Evolutionary conservation across 345 rosid species (phyloP), one percentile per base, ranked within the genome.

Genomic region (Aurinia saxatilis): DNA sequence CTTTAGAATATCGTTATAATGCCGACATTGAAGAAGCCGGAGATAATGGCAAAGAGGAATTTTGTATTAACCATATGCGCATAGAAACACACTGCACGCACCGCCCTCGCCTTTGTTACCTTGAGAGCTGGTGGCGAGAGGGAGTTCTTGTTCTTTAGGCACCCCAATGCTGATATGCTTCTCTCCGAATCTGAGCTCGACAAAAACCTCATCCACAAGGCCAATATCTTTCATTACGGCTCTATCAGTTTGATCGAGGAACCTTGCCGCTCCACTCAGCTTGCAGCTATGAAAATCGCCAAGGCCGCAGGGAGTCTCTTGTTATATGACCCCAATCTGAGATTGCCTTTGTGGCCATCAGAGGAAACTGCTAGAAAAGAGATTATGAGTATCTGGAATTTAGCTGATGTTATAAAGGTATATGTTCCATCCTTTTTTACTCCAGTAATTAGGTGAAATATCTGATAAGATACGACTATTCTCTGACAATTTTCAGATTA

Each of bases 81-180:
- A n/a, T n/a, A n/a, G n/a, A n/a, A n/a, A n/a, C 70, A 76, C 38
- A 66, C 50, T 37, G 99, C 99, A 64, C 76, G 96, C 33, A 95
- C 97, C 36, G 96, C 97, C 30, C 73, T 95, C 47, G 92, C 99
- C 48, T 95, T 95, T 78, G 96, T 95, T 29, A 95, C 99, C 0
- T 73, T 85, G 35, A 76, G 86, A 80, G 84, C 74, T 73, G 99
- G 90, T 49, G 99, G 99, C 10, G 97, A 95, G 71, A 95, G 99
- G 30, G 99, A 95, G 71, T 95, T 95, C 79, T 68, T 95, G 73
- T 95, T 95, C 80, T 95, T 86, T 61, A 87, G 97, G 40, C 84
- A 87, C 78, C 99, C 99, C 5, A 93, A 96, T 82, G 99, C 99
- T 12, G 99, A 93, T 78, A 93, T 93, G 97, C 96, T 79, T 68